Percentiles rank a stretch among this genome's conserved stretches.
Evolutionary conservation across 2,329 filamentous ascomycete genomes (phyloP).

Genomic region (Helotiales sp.): DNA sequence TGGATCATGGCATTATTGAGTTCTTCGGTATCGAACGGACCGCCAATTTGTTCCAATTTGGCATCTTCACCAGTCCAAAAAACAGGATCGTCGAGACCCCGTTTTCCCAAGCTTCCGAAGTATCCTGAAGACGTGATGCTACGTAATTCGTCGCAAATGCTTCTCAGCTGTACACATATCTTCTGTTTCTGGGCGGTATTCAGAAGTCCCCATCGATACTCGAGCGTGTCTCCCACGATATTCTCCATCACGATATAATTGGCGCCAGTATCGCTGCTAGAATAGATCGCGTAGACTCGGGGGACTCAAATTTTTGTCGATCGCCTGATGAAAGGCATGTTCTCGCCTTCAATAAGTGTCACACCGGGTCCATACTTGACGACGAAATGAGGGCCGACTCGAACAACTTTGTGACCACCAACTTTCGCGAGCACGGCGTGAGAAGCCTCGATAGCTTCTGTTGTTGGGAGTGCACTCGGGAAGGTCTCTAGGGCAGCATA

Average conservation of each 20-base stretch:
- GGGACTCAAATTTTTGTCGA: slow-evolving; percentile 33
- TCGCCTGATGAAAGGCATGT: slow-evolving; percentile 35
- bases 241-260: slow-evolving; percentile 37
- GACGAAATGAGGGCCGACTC: slow-evolving; percentile 7
- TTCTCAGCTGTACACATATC: slow-evolving; percentile 24
- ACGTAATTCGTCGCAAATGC: slow-evolving; percentile 31
- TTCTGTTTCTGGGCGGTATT: slow-evolving; percentile 25
- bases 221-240: slow-evolving; percentile 30
- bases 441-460: slow-evolving; percentile 24
- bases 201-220: slow-evolving; percentile 26
- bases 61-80: slow-evolving; percentile 30
- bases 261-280: slow-evolving; percentile 18
- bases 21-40: slow-evolving; percentile 33
- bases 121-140: slow-evolving; percentile 29
- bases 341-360: slow-evolving; percentile 34
- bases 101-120: slow-evolving; percentile 31
- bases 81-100: slow-evolving; percentile 29
- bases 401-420: slow-evolving; percentile 21
- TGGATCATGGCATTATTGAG: slow-evolving; percentile 32
- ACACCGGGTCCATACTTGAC: slow-evolving; percentile 31
- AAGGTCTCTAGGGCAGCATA: slow-evolving; percentile 13
- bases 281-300: slow-evolving; percentile 36
- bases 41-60: slow-evolving; percentile 25
- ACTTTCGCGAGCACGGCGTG: slow-evolving; percentile 14
- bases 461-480: slow-evolving; percentile 26